phyloP scores from a whole-genome alignment of 2,329 filamentous ascomycete genomes.

The Aspergillus sp. region DNA sequence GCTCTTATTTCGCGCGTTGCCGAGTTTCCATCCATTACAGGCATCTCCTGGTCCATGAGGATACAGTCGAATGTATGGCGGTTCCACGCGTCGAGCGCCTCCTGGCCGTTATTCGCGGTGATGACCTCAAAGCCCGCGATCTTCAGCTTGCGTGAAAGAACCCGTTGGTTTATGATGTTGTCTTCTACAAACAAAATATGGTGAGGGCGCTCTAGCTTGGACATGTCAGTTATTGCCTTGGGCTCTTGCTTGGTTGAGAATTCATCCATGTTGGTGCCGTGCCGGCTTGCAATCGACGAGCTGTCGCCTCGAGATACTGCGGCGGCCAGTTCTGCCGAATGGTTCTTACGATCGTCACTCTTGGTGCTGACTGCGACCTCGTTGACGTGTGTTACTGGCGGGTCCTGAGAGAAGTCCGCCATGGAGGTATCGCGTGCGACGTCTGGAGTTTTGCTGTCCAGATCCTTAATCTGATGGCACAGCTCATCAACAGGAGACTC shows the following conservation, averaged over 20 bases:
- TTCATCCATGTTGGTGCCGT: not conserved
- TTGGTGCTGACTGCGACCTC: slow-evolving; percentile 12
- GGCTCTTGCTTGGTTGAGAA: not conserved
- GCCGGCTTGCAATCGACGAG: not conserved
- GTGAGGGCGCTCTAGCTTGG: not conserved
- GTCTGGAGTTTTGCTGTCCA: slow-evolving; percentile 21
- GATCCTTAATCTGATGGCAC: slow-evolving; percentile 16
- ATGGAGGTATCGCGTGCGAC: slow-evolving; percentile 13
- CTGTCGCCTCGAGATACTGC: not conserved
- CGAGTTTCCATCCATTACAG: slow-evolving; percentile 77
- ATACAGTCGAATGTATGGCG: slow-evolving; percentile 57
- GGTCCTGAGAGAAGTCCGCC: slow-evolving; percentile 15
- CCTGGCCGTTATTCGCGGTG: slow-evolving; percentile 40
- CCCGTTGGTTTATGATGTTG: slow-evolving; percentile 45
- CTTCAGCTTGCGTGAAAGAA: slow-evolving; percentile 38
- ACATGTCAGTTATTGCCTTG: not conserved
- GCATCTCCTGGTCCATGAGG: slow-evolving; percentile 82
- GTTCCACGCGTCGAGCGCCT: slow-evolving; percentile 45
- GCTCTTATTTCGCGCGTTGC: slow-evolving; percentile 69
- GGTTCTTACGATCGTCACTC: slow-evolving; percentile 7
- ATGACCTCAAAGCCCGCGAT: slow-evolving; percentile 36
- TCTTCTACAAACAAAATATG: slow-evolving; percentile 46
- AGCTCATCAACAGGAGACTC: slow-evolving; percentile 17
- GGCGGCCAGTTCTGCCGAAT: slow-evolving; percentile 11
- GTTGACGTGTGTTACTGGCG: slow-evolving; percentile 9